A percentile compares a stretch with the other conserved stretches of the same genome.
Evolutionary conservation across 768 basidiomycete genomes (phyloP).

Genomic region (Mycena polygramma): DNA sequence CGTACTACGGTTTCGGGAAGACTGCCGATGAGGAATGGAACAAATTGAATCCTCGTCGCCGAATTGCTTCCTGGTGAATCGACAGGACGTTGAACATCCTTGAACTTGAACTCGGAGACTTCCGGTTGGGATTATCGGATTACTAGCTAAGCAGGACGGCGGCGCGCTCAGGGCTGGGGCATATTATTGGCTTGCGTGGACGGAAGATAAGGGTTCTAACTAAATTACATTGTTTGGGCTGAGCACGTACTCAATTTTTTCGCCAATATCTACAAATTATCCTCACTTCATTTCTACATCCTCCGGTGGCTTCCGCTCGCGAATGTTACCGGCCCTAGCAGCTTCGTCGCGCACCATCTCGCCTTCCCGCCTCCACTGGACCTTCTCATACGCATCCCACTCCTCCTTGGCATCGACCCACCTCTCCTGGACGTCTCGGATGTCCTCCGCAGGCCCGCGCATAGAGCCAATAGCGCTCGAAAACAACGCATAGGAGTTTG

Average conservation of each 20-base stretch:
- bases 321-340: conserved; percentile 45
- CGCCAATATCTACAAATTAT: neutral
- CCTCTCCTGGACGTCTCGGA: conserved; percentile 69
- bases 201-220: neutral
- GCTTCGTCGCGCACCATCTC: conserved; percentile 64
- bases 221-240: neutral
- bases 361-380: conserved; percentile 83
- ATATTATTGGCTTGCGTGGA: no score
- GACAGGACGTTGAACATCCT: no score
- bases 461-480: conserved; percentile 72
- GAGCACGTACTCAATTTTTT: neutral
- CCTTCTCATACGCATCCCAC: conserved; percentile 86
- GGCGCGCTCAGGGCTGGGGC: no score
- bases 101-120: no score
- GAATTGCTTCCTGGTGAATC: no score
- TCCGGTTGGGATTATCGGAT: no score
- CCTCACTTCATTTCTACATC: conserved; percentile 30
- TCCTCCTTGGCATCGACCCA: conserved; percentile 91
- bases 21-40: no score
- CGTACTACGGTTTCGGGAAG: no score
- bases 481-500: conserved; percentile 79
- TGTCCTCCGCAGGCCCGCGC: conserved; percentile 62
- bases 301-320: conserved; percentile 46
- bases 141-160: no score
- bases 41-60: no score